Evolutionary conservation across 2,329 filamentous ascomycete species (phyloP), one percentile per base, ranked within the genome.

Genomic region (Furcasterigmium sp.): DNA sequence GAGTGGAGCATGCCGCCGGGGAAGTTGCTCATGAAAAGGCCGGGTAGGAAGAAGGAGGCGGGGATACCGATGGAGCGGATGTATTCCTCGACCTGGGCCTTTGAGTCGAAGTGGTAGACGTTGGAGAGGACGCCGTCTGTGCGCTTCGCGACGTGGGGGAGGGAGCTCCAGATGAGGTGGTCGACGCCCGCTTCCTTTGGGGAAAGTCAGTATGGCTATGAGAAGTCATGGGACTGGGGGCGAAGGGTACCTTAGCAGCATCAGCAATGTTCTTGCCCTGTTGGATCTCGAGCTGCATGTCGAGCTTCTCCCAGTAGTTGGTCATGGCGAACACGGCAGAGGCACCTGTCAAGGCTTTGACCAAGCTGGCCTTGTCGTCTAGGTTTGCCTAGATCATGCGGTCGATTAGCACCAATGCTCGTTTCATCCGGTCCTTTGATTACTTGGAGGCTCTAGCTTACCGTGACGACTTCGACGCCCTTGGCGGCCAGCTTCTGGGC

Each of bases 41-140:
- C 78, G 0, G 74, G 70, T 3, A 69, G 59, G 45, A 75, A 70
- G 54, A 80, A 80, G 0, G 76, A 70, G 10, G 64, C 67, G 1
- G 69, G 68, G 3, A 82, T 57, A 0, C 67, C 68, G 3, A 72
- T 59, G 0, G 52, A 44, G 10, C 74, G 71, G 43, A 82, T 78
- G 49, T 82, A 80, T n/a, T 65, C 46, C 49, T 81, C 77, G 11
- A 76, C 68, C 25, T 72, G 59, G 21, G 75, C 73, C 55, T 83
- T 83, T 46, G 60, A 62, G 51, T 82, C 78, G 46, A 83, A 83
- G 45, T 75, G 70, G 38, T 59, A 47, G 7, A 74, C 67, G 15
- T 64, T 51, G 4, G 55, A 32, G 2, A 72, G 55, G 1, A 51
- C 55, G 3, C 70, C 70, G 1, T 59, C 57, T 32, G 64, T 60